Evolutionary conservation across 2,329 filamentous ascomycete species (phyloP), one percentile per base, ranked within the genome.

Genomic region (Arthrobotrys megalospora): DNA sequence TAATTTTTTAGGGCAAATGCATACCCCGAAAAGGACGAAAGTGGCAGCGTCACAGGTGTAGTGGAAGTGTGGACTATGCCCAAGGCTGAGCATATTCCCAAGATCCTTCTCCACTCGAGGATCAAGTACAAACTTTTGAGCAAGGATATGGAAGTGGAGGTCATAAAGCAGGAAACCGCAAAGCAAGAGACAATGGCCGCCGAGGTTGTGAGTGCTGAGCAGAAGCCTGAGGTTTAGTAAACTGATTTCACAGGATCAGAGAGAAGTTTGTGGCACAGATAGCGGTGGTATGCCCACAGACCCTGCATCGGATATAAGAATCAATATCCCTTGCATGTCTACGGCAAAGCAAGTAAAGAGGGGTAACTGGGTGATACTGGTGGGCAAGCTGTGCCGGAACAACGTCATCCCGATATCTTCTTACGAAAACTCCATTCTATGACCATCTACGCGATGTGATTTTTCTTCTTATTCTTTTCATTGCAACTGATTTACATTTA

Each of bases 1-100:
- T 4, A 52, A 41, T 14, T 38, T 21, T 62, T n/a, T 53, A 77
- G 65, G 14, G 72, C 65, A 19, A 45, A 70, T 43, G 72, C 65
- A n/a, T 77, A 77, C 38, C 55, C 66, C 1, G 58, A 70, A 6
- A 55, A 34, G 16, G 72, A 77, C 11, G 28, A 34, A n/a, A 45
- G 21, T 16, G 72, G 72, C 11, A 67, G 47, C 5, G 41, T 60
- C 2, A 47, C 50, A 0, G 72, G 65, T 6, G 47, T 77, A 28
- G 43, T 77, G 7, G 72, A 77, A 43, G 65, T 70, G 6, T 70
- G 66, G 66, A 53, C 50, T 32, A 55, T 77, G 72, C 72, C 72
- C 21, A 70, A 70, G 6, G 32, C 53, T 7, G 71, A 76, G n/a
- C 32, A 69, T 24, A 58, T 77, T 19, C 72, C 65, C 14, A 28